Conservation (phyloP, 768 basidiomycete genomes). For the Mycena chlorophos region DNA sequence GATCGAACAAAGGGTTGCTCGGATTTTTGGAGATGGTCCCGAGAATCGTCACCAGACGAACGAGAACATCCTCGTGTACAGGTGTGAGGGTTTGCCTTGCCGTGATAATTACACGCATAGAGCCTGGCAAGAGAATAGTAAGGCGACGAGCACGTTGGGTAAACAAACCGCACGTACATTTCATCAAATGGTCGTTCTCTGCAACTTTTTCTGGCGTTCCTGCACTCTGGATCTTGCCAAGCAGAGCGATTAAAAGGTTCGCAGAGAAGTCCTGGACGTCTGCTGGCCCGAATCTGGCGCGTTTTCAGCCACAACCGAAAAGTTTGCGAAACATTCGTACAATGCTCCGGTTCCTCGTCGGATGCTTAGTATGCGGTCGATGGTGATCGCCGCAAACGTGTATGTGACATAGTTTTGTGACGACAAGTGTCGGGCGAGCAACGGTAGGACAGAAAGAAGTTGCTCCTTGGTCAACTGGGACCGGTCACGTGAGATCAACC, state of each 20-base stretch:
- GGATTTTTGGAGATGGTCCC: slow-evolving; percentile 92
- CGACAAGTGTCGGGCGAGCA: slow-evolving; percentile 77
- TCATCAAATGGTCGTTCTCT: slow-evolving; percentile 98
- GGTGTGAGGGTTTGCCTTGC: slow-evolving; percentile 77
- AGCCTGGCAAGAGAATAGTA: slow-evolving; percentile 51
- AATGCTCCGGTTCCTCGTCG: slow-evolving; percentile 80
- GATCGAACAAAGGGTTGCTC: slow-evolving; percentile 96
- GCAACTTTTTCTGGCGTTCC: slow-evolving; percentile 88
- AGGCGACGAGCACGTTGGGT: not conserved
- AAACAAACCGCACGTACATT: slow-evolving; percentile 58
- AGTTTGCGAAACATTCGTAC: slow-evolving; percentile 28
- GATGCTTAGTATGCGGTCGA: slow-evolving; percentile 91
- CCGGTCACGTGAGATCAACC: not conserved
- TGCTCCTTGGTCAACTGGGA: slow-evolving; percentile 87
- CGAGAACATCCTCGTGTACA: slow-evolving; percentile 62
- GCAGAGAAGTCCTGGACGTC: slow-evolving; percentile 86
- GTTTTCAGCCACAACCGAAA: not conserved
- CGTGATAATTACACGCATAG: slow-evolving; percentile 91
- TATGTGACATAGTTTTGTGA: slow-evolving; percentile 90
- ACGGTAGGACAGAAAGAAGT: slow-evolving; percentile 85
- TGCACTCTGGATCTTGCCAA: slow-evolving; percentile 77
- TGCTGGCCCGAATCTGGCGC: slow-evolving; percentile 74
- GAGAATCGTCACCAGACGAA: slow-evolving; percentile 78
- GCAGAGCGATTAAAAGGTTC: slow-evolving; percentile 66
- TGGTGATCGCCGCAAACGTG: slow-evolving; percentile 97